Conservation (phyloP, 2,329 filamentous ascomycete species). For the Hirsutella minnesotensis region DNA sequence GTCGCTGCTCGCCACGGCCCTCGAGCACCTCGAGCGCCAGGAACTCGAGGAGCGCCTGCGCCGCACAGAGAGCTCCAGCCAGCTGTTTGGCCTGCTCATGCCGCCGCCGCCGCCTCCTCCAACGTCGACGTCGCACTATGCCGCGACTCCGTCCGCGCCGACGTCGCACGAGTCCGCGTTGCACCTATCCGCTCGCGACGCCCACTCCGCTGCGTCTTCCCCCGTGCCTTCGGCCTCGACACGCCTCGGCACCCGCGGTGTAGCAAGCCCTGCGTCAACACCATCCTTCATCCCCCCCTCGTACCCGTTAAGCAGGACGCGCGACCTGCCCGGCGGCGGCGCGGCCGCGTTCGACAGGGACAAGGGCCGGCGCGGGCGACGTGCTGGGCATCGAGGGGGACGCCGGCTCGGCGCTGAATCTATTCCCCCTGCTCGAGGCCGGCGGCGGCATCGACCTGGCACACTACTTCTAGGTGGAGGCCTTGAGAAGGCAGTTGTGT, state of each 20-base stretch:
- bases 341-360: neutral
- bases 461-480: slow-evolving; percentile 18
- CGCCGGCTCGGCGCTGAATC: slow-evolving; percentile 31
- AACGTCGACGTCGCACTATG: too few species aligned
- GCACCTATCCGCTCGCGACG: neutral
- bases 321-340: neutral
- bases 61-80: slow-evolving; percentile 37
- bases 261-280: too few species aligned
- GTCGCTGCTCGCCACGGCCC: slow-evolving; percentile 32
- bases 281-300: too few species aligned
- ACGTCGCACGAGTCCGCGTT: too few species aligned
- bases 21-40: slow-evolving; percentile 33
- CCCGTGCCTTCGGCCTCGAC: too few species aligned
- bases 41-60: slow-evolving; percentile 33
- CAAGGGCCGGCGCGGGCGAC: slow-evolving; percentile 11
- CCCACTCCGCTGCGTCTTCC: neutral
- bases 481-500: too few species aligned
- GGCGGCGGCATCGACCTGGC: slow-evolving; percentile 41
- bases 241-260: too few species aligned
- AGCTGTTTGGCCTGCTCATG: slow-evolving; percentile 35
- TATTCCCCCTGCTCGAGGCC: slow-evolving; percentile 38
- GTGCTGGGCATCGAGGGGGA: slow-evolving; percentile 26
- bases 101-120: slow-evolving; percentile 10
- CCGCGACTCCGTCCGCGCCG: too few species aligned
- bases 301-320: neutral